phyloP scores from a whole-genome alignment of 306 rosid species.

The Fagus sylvatica region DNA sequence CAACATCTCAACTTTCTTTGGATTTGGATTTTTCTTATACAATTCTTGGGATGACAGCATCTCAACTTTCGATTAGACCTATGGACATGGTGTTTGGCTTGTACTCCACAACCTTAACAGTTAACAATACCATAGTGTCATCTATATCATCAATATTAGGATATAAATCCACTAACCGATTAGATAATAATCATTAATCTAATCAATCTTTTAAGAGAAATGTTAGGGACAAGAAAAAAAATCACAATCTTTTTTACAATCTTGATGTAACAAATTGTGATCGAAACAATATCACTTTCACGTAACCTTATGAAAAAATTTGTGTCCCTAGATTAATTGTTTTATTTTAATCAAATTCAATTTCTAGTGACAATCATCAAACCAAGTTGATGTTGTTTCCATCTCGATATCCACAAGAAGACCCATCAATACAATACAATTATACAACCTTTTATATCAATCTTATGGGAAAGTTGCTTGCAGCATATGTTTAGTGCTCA shows the following conservation, averaged over 20 bases:
- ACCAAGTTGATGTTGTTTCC: neutral
- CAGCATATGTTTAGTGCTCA: no score
- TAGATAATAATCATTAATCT: no score
- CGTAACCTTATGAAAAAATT: no score
- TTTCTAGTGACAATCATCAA: neutral
- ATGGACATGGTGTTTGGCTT: no score
- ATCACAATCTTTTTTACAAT: no score
- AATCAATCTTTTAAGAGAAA: no score
- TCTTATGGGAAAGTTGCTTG: no score
- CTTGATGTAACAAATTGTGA: no score
- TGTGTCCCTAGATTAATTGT: neutral
- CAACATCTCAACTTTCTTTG: slow-evolving; percentile 6
- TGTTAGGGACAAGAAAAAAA: no score
- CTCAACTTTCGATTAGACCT: neutral
- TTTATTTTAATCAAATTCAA: neutral
- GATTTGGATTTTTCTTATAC: neutral
- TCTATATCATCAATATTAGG: neutral
- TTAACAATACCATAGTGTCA: neutral
- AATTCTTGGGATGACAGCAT: slow-evolving; percentile 15
- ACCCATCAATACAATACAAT: neutral
- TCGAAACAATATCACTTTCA: no score
- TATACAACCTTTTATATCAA: neutral
- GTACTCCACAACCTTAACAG: neutral
- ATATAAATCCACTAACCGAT: neutral
- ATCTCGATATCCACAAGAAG: neutral